Evolutionary conservation across 2,329 filamentous ascomycete genomes (phyloP).

Genomic region (Orbilia quercus): DNA sequence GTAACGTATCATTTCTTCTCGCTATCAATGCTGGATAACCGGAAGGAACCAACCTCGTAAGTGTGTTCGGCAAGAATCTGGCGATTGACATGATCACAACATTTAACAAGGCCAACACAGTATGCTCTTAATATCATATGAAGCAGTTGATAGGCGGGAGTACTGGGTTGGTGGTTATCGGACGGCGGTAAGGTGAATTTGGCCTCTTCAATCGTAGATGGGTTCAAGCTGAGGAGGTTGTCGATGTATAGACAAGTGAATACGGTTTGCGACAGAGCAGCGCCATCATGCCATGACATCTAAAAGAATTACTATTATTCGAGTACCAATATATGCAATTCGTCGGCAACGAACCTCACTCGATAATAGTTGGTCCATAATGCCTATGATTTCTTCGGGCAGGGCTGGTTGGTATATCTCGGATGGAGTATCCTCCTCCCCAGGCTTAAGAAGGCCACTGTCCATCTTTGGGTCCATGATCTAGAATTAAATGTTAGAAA

Average conservation of each 20-base stretch:
- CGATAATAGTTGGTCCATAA: constrained; percentile 92
- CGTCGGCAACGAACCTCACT: constrained; percentile 74
- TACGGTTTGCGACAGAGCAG: constrained; percentile 91
- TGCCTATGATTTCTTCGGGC: constrained; percentile 84
- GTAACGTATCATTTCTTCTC: constrained; percentile 7
- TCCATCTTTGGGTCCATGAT: constrained; percentile 99
- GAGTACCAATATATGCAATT: not conserved
- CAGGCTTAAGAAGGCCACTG: constrained; percentile 82
- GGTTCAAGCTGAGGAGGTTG: constrained; percentile 77
- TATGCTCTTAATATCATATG: constrained; percentile 79
- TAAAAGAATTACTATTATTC: constrained; percentile 62
- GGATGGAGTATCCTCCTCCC: constrained; percentile 86
- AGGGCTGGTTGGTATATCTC: constrained; percentile 75
- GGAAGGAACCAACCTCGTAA: constrained; percentile 75
- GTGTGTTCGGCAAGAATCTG: constrained; percentile 84
- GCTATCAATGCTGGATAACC: constrained; percentile 7
- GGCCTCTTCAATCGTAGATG: constrained; percentile 73
- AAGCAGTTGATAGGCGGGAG: constrained; percentile 44
- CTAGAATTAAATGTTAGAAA: constrained; percentile 65
- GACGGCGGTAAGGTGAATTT: constrained; percentile 67
- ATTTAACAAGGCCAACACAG: constrained; percentile 84
- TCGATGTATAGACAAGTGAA: constrained; percentile 94
- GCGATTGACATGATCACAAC: constrained; percentile 80
- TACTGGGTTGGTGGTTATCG: constrained; percentile 57
- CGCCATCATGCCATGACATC: constrained; percentile 98